phyloP scores from a whole-genome alignment of 371 early-diverging fungal species.

The Mortierella sp. region DNA sequence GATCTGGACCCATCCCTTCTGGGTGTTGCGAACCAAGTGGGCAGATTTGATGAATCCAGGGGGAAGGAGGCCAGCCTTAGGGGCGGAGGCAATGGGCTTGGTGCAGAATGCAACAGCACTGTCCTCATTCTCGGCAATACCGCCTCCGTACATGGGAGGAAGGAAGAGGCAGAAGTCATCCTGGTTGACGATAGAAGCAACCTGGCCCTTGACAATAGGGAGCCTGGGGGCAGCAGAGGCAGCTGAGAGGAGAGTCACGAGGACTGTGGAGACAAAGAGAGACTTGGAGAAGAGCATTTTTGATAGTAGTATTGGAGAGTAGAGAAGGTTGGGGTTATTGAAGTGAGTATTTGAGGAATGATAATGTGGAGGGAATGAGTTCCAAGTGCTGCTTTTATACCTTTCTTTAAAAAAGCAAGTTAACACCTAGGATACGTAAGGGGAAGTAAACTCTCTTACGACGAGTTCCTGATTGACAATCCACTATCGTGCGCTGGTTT shows the following conservation, averaged over 20 bases:
- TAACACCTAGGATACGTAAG: too few relatives aligned
- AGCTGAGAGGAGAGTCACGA: constrained; percentile 13
- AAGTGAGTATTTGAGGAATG: too few relatives aligned
- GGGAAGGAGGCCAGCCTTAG: constrained; percentile 60
- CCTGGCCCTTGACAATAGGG: constrained; percentile 17
- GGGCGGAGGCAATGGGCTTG: constrained; percentile 56
- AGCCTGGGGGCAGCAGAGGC: constrained; percentile 13
- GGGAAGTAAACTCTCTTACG: background rate
- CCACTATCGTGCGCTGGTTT: background rate
- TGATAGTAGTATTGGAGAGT: background rate
- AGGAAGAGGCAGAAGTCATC: constrained; percentile 67
- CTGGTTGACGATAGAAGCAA: constrained; percentile 56
- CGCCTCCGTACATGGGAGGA: constrained; percentile 61
- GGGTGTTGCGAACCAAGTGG: constrained; percentile 57
- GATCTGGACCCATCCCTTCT: constrained; percentile 62
- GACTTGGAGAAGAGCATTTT: constrained; percentile 30
- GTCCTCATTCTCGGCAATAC: constrained; percentile 64
- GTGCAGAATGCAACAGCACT: constrained; percentile 66
- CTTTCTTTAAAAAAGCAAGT: background rate
- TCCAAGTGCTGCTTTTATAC: background rate
- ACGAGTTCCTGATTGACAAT: background rate
- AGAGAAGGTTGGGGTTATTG: background rate
- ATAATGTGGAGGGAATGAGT: background rate
- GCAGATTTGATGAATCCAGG: constrained; percentile 65
- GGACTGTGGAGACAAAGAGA: constrained; percentile 12